These are phyloP conservation scores for Apiotrichum veenhuisii DNA, from an alignment of 1,284 basidiomycete species.

Conservation along the genomic window DNA sequence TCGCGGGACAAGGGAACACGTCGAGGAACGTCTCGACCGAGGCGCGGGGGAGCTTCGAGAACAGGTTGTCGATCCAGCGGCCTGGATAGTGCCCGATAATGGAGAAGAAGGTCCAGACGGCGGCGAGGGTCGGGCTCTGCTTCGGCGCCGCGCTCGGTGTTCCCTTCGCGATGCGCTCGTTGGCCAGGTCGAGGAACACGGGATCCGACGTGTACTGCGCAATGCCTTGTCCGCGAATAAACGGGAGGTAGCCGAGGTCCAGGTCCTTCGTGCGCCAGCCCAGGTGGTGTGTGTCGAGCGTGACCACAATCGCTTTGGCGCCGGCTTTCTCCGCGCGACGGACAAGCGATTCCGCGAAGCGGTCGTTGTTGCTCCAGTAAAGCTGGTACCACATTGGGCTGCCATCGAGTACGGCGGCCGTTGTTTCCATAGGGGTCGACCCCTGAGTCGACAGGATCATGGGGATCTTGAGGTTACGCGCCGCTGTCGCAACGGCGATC, in stretches of 20 bases:
- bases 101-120: conserved; percentile 4
- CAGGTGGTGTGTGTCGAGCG: conserved; percentile 62
- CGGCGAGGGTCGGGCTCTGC: conserved; percentile 7
- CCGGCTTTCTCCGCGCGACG: conserved; percentile 53
- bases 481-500: conserved; percentile 64
- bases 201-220: conserved; percentile 19
- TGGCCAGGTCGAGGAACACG: conserved; percentile 9
- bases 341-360: conserved; percentile 49
- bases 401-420: conserved; percentile 62
- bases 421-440: conserved; percentile 66
- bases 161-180: conserved; percentile 3
- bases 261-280: conserved; percentile 52
- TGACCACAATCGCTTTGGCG: conserved; percentile 54
- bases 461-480: conserved; percentile 61
- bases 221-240: conserved; percentile 11
- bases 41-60: conserved; percentile 4
- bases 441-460: conserved; percentile 70
- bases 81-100: conserved; percentile 12
- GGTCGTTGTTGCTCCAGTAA: conserved; percentile 60
- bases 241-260: conserved; percentile 14
- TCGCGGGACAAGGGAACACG: conserved; percentile 10
- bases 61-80: conserved; percentile 4
- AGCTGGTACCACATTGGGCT: conserved; percentile 72
- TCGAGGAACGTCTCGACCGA: conserved; percentile 19
- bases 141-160: background rate